phyloP scores from a whole-genome alignment of 371 early-diverging fungal species.

The Chytridium lagenaria region DNA sequence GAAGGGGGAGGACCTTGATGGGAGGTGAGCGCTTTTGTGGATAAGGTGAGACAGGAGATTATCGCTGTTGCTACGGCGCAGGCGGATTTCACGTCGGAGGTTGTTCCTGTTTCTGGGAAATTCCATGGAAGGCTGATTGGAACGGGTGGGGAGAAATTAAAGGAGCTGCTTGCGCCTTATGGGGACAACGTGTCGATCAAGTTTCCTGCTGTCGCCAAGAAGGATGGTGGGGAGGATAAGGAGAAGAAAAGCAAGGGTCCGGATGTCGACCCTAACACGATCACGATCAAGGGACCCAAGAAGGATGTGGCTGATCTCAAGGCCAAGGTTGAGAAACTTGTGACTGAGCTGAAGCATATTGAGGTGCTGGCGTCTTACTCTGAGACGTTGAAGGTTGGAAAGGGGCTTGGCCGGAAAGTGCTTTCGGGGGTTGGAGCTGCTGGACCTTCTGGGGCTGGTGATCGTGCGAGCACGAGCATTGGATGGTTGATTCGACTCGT shows the following conservation, averaged over 20 bases:
- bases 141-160: slow-evolving; percentile 74
- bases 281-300: slow-evolving; percentile 82
- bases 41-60: slow-evolving; percentile 73
- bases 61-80: slow-evolving; percentile 44
- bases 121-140: slow-evolving; percentile 82
- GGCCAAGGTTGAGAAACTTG: slow-evolving; percentile 67
- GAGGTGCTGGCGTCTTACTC: slow-evolving; percentile 74
- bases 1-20: slow-evolving; percentile 50
- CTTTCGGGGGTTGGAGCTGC: slow-evolving; percentile 37
- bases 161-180: slow-evolving; percentile 59
- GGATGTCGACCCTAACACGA: slow-evolving; percentile 54
- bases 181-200: slow-evolving; percentile 72
- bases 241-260: slow-evolving; percentile 44
- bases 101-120: slow-evolving; percentile 68
- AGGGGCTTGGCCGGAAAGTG: slow-evolving; percentile 44
- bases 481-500: slow-evolving; percentile 48
- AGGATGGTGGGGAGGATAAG: slow-evolving; percentile 34
- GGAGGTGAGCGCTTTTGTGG: slow-evolving; percentile 61
- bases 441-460: slow-evolving; percentile 19
- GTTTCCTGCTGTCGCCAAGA: slow-evolving; percentile 64
- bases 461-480: slow-evolving; percentile 27
- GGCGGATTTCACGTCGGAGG: slow-evolving; percentile 72
- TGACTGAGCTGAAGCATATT: slow-evolving; percentile 71
- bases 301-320: slow-evolving; percentile 76
- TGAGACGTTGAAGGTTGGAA: slow-evolving; percentile 72